Conservation (phyloP, 2,329 filamentous ascomycete species). For the Dactylellina sp. region DNA sequence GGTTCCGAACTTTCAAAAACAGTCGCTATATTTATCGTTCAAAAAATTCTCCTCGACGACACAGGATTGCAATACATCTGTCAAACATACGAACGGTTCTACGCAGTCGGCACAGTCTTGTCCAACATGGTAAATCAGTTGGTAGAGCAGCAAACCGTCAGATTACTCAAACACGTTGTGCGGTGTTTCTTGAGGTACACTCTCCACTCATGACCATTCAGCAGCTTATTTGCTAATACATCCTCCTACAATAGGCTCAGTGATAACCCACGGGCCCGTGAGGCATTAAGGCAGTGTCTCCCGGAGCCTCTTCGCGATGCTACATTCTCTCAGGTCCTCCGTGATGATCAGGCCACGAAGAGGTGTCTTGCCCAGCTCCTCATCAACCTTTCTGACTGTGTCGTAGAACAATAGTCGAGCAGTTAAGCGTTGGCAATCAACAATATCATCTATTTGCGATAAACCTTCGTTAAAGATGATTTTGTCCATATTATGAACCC, state of each 20-base stretch:
- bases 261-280: conserved; percentile 93
- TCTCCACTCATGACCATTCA: not conserved
- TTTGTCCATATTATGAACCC: too few relatives aligned
- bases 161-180: conserved; percentile 96
- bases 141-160: conserved; percentile 95
- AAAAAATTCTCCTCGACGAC: conserved; percentile 97
- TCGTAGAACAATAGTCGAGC: conserved; percentile 67
- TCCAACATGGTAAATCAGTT: conserved; percentile 99
- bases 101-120: conserved; percentile 94
- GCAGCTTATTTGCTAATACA: conserved; percentile 55
- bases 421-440: not conserved
- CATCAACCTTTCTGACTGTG: conserved; percentile 93
- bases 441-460: not conserved
- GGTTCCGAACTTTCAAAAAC: conserved; percentile 98
- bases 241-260: conserved; percentile 78
- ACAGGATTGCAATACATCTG: conserved; percentile 98
- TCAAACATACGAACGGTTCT: conserved; percentile 98
- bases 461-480: too few relatives aligned
- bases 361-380: conserved; percentile 95
- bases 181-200: conserved; percentile 91
- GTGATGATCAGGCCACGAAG: conserved; percentile 97
- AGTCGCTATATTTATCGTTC: conserved; percentile 98
- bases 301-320: conserved; percentile 98
- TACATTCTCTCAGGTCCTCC: conserved; percentile 94
- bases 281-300: conserved; percentile 93